Base-by-base conservation (phyloP, 164 flowering plant species). In the Hamamelis virginiana region DNA sequence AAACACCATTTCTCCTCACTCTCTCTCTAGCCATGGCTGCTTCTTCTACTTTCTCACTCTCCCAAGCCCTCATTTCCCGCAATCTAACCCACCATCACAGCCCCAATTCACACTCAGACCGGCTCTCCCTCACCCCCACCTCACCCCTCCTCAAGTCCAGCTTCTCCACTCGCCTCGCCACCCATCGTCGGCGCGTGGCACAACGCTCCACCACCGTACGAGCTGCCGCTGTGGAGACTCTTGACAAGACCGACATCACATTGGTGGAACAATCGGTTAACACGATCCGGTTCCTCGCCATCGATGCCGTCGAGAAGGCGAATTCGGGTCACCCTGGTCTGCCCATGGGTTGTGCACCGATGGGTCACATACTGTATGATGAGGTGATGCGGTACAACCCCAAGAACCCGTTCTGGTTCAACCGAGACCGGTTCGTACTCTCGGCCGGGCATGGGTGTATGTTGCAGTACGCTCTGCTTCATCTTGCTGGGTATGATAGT, bases 261-360 rank as follows among this genome's bases (percentile, higher is more conserved):
- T 69, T 95, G 64, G 83, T 95, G 4, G 96, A 91, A 66, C 87
- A 91, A 61, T 89, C 96, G 33, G 69, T 95, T 41, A 95, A 95
- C 73, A 85, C 97, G 25, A 92, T 92, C 68, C 69, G 98, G 46
- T 92, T 92, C 73, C 74, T 95, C 55, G 90, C 98, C 0, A 80
- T 95, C 33, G 98, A 94, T 70, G 95, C 97, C 11, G 97, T 94
- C 0, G 97, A 94, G 82, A 94, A 92, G 81, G 98, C 98, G 1
- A 93, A 95, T 64, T 91, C 98, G 13, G 98, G 99, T 2, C 98
- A 95, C 76, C 98, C 98, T 1, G 98, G 98, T 33, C 58, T 96
- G 73, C 99, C 99, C 18, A 96, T 96, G 99, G 99, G 98, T 0
- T 93, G 98, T 68, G 99, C 99, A 8, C 99, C 99, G 9, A 86